phyloP scores from a whole-genome alignment of 1,284 basidiomycete genomes.

The Mycosarcoma maydis region DNA sequence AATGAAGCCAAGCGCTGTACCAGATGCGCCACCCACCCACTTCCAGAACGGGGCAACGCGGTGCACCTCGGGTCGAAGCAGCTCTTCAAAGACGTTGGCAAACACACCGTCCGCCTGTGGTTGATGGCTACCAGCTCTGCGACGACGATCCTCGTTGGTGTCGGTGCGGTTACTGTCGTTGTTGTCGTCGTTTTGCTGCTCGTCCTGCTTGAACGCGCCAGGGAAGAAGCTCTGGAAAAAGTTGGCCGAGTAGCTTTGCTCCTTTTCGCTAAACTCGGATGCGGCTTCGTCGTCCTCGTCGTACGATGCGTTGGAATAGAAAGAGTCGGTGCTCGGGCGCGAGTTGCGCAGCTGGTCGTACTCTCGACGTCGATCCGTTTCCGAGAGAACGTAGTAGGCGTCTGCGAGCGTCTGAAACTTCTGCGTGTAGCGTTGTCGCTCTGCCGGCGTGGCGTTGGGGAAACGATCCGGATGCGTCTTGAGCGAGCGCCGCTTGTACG shows the following conservation, averaged over 20 bases:
- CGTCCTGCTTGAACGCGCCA: slow-evolving; percentile 35
- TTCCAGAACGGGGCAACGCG: slow-evolving; percentile 51
- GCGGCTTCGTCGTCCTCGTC: slow-evolving; percentile 29
- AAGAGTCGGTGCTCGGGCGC: slow-evolving; percentile 29
- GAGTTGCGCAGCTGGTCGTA: slow-evolving; percentile 70
- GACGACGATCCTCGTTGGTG: slow-evolving; percentile 9
- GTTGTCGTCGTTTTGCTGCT: slow-evolving; percentile 6
- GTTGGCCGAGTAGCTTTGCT: slow-evolving; percentile 52
- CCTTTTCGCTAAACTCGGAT: slow-evolving; percentile 46
- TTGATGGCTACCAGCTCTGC: slow-evolving; percentile 24
- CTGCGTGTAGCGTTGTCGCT: slow-evolving; percentile 73
- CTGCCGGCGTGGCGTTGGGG: slow-evolving; percentile 76
- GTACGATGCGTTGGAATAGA: slow-evolving; percentile 3
- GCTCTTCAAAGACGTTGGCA: slow-evolving; percentile 62
- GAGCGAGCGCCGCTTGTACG: slow-evolving; percentile 81
- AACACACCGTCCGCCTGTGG: slow-evolving; percentile 58
- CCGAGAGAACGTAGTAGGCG: slow-evolving; percentile 94
- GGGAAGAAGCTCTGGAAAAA: slow-evolving; percentile 61
- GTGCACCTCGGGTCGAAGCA: slow-evolving; percentile 64
- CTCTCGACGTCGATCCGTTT: slow-evolving; percentile 78
- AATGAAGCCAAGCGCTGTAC: slow-evolving; percentile 62
- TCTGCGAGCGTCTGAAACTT: slow-evolving; percentile 78
- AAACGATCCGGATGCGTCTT: slow-evolving; percentile 88
- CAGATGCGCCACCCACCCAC: slow-evolving; percentile 60
- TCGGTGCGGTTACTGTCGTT: slow-evolving; percentile 3